A percentile compares a stretch with the other conserved stretches of the same genome.
phyloP scores from a whole-genome alignment of 2,329 filamentous ascomycete genomes.

The Sordariomycetes sp. region DNA sequence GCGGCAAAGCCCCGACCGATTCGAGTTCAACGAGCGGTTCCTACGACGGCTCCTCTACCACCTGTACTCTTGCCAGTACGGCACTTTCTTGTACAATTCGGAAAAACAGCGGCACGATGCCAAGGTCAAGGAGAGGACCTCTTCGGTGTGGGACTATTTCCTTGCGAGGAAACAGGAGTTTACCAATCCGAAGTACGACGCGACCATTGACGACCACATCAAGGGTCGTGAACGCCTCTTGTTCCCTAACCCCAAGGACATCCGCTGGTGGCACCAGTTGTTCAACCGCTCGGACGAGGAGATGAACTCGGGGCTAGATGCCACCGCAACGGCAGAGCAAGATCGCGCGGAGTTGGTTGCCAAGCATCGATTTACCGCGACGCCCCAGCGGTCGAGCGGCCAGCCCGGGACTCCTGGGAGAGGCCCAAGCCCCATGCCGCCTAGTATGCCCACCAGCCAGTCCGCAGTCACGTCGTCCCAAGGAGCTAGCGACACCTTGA shows the following conservation, averaged over 20 bases:
- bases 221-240: slow-evolving; percentile 73
- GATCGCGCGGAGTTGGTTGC: slow-evolving; percentile 22
- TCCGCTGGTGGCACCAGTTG: slow-evolving; percentile 87
- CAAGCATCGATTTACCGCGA: slow-evolving; percentile 15
- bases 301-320: slow-evolving; percentile 66
- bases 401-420: slow-evolving; percentile 12
- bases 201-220: slow-evolving; percentile 61
- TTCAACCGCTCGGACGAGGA: slow-evolving; percentile 82
- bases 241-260: slow-evolving; percentile 61
- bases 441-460: slow-evolving; percentile 22
- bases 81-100: slow-evolving; percentile 90
- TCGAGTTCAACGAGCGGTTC: slow-evolving; percentile 95
- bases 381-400: slow-evolving; percentile 12
- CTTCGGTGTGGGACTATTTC: slow-evolving; percentile 95
- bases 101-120: slow-evolving; percentile 75
- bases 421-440: slow-evolving; percentile 21
- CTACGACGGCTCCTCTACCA: slow-evolving; percentile 82
- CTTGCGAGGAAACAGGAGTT: slow-evolving; percentile 70
- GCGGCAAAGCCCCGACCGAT: slow-evolving; percentile 72
- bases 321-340: slow-evolving; percentile 32
- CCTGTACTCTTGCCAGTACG: slow-evolving; percentile 90
- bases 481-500: slow-evolving; percentile 38
- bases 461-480: slow-evolving; percentile 49
- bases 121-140: slow-evolving; percentile 54
- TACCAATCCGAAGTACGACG: slow-evolving; percentile 66